Evolutionary conservation across 2,329 filamentous ascomycete species (phyloP).

Genomic region (Fusarium sp.): DNA sequence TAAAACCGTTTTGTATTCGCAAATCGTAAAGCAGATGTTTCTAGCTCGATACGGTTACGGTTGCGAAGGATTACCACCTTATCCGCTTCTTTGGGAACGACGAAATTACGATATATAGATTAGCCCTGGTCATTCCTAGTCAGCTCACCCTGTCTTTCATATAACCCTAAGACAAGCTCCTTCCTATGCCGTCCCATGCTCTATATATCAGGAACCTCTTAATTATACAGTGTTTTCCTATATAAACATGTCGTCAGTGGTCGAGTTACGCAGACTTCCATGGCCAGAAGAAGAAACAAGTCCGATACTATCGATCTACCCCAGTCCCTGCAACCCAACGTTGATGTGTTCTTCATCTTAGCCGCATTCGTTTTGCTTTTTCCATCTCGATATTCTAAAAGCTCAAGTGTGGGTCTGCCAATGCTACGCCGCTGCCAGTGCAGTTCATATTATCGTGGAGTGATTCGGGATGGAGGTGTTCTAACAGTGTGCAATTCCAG

Average conservation of each 20-base stretch:
- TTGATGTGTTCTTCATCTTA: not conserved
- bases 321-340: slow-evolving; percentile 5
- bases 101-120: not conserved
- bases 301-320: slow-evolving; percentile 19
- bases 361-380: slow-evolving; percentile 25
- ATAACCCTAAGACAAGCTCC: not conserved
- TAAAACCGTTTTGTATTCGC: too few relatives aligned
- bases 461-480: not conserved
- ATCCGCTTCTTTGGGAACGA: not conserved
- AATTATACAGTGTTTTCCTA: not conserved
- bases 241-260: not conserved
- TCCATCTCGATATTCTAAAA: slow-evolving; percentile 5
- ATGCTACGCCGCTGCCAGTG: slow-evolving; percentile 9
- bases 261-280: slow-evolving; percentile 9
- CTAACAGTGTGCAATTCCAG: too few relatives aligned
- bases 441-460: slow-evolving; percentile 14
- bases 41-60: not conserved
- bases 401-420: slow-evolving; percentile 13
- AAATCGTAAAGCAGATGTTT: not conserved
- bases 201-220: not conserved
- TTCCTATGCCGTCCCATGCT: not conserved
- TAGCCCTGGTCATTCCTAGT: too few relatives aligned
- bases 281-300: slow-evolving; percentile 15
- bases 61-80: not conserved
- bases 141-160: not conserved